Evolutionary conservation across 164 flowering plant species (phyloP), one percentile per base, ranked within the genome.

Genomic region (Vitis amurensis): DNA sequence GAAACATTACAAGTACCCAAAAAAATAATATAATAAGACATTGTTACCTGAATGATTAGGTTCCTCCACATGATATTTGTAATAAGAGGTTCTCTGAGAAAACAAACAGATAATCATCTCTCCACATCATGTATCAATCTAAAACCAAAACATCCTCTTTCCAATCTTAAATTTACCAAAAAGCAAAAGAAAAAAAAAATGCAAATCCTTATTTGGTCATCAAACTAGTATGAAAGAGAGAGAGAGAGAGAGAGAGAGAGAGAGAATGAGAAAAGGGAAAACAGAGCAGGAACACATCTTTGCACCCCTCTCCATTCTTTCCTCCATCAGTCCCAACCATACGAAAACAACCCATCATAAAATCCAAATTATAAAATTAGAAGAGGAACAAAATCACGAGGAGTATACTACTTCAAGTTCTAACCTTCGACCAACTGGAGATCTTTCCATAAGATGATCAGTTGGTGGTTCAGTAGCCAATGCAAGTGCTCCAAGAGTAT

Each of bases 21-120:
- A 16, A 68, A 52, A 44, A 19, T 16, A 37, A 23, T 9, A 15
- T 1, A 55, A 16, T 16, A 12, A 17, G 47, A 71, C 3, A 65
- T 17, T 6, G 44, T 37, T 37, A 89, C 93, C 93, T 89, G 93
- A 48, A 89, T 50, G 17, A 87, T 1, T 53, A 89, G 67, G 81
- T 89, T 89, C 76, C 91, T 81, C 93, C 93, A 89, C 93, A 89
- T 89, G 66, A 89, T 86, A 70, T 87, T 87, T 30, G 93, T 87
- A 51, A 89, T 79, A 53, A 89, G 89, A 72, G 93, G 88, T 71
- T 89, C 93, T 82, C 93, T 89, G 80, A 30, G 23, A 77, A 23
- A 60, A 44, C 27, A 49, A 44, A 37, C 12, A 57, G 47, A 7
- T n/a, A 15, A 75, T 17, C 16, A 51, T 55, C 13, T 61, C n/a